A percentile compares a stretch with the other conserved stretches of the same genome.
phyloP scores from a whole-genome alignment of 1,139 yeast species.

The Hyphopichia burtonii region DNA sequence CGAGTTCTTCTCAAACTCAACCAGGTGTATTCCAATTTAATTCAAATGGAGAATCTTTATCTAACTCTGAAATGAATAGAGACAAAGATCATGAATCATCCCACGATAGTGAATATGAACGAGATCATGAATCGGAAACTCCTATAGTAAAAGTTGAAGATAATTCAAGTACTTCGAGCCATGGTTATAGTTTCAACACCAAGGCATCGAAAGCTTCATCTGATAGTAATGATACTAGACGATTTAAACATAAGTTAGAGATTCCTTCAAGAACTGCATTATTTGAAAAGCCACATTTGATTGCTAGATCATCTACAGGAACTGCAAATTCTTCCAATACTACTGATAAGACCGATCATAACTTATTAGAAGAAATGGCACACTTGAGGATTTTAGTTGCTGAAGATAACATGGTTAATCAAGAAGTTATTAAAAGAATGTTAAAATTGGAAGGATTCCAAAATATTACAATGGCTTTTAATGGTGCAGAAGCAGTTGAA shows the following conservation, averaged over 20 bases:
- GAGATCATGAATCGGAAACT: background rate
- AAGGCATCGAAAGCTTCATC: background rate
- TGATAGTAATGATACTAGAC: background rate
- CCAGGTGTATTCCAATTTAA: background rate
- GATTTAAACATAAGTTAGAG: conserved; percentile 3
- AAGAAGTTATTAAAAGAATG: conserved; percentile 87
- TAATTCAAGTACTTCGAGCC: background rate
- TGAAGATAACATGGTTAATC: conserved; percentile 89
- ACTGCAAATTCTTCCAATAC: conserved; percentile 46
- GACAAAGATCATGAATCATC: background rate
- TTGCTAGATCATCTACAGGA: conserved; percentile 55
- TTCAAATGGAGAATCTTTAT: background rate
- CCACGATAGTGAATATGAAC: background rate
- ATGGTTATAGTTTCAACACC: background rate
- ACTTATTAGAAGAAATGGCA: conserved; percentile 28
- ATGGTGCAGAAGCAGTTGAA: conserved; percentile 86
- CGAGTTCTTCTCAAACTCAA: background rate
- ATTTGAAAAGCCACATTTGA: conserved; percentile 46
- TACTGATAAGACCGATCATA: conserved; percentile 16
- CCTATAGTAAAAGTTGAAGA: background rate
- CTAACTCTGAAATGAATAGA: background rate
- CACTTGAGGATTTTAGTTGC: conserved; percentile 74
- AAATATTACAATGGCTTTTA: conserved; percentile 73
- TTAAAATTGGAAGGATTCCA: conserved; percentile 72
- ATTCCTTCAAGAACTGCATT: conserved; percentile 8